Conservation (phyloP, 2,329 filamentous ascomycete species). For the Helotiales sp. region DNA sequence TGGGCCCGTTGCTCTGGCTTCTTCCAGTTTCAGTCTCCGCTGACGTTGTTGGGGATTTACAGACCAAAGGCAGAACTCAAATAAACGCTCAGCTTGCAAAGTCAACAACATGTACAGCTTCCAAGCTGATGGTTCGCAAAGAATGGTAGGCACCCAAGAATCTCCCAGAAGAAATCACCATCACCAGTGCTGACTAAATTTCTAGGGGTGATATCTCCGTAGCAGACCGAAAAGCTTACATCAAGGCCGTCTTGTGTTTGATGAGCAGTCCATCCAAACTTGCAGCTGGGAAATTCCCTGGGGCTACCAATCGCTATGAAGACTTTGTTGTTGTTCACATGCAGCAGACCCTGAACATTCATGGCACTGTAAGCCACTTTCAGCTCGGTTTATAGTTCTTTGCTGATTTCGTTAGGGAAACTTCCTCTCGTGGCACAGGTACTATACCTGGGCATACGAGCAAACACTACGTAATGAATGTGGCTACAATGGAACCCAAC, state of each 20-base stretch:
- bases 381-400: background rate
- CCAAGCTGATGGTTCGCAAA: background rate
- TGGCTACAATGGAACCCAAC: constrained; percentile 49
- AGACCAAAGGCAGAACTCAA: constrained; percentile 29
- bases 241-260: constrained; percentile 46
- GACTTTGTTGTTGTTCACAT: constrained; percentile 47
- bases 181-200: background rate
- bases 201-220: constrained; percentile 5
- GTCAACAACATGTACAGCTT: constrained; percentile 5
- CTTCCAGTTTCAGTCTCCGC: constrained; percentile 14
- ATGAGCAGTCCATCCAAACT: constrained; percentile 41
- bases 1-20: constrained; percentile 10
- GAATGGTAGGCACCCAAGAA: constrained; percentile 1
- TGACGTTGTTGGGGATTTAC: constrained; percentile 29
- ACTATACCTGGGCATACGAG: constrained; percentile 49
- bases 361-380: constrained; percentile 32
- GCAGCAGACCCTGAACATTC: constrained; percentile 39
- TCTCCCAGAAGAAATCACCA: background rate
- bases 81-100: constrained; percentile 26
- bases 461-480: constrained; percentile 48
- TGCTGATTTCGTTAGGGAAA: constrained; percentile 16
- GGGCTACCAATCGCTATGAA: constrained; percentile 40
- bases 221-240: constrained; percentile 39
- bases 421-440: constrained; percentile 52
- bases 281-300: constrained; percentile 35